A percentile compares a stretch with the other conserved stretches of the same genome.
Conservation (phyloP, 345 rosid genomes). For the Carallia brachiata region DNA sequence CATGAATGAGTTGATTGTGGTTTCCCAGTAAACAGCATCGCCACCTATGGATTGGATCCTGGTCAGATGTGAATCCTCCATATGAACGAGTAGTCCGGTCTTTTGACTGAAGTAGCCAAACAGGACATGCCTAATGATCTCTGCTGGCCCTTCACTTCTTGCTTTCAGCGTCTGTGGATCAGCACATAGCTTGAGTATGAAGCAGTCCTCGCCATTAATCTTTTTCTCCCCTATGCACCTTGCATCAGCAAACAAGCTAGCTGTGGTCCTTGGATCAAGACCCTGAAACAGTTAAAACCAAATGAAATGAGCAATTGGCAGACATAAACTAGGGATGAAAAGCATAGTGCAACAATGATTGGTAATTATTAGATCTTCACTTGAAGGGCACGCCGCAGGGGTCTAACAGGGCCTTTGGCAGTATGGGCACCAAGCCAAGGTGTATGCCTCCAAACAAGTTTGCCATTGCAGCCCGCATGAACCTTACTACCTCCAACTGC, state of each 20-base stretch:
- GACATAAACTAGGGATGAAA: background rate
- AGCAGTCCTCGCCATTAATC: conserved; percentile 84
- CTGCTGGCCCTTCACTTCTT: conserved; percentile 88
- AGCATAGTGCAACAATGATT: background rate
- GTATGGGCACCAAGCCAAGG: conserved; percentile 92
- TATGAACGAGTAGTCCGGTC: conserved; percentile 80
- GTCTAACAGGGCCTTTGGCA: conserved; percentile 90
- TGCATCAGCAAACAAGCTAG: conserved; percentile 76
- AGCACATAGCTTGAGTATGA: conserved; percentile 70
- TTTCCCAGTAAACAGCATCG: conserved; percentile 87
- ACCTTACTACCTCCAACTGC: conserved; percentile 85
- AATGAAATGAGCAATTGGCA: background rate
- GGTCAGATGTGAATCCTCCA: conserved; percentile 87
- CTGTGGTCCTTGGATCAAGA: conserved; percentile 85
- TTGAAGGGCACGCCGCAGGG: conserved; percentile 90
- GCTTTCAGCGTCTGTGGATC: conserved; percentile 74
- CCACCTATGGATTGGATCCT: conserved; percentile 79
- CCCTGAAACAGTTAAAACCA: conserved; percentile 47
- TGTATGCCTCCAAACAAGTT: conserved; percentile 89
- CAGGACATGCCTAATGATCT: conserved; percentile 79
- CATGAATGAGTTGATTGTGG: conserved; percentile 75
- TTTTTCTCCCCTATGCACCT: conserved; percentile 82
- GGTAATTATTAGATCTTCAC: conserved; percentile 30
- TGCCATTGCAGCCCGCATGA: conserved; percentile 91
- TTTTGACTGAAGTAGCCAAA: conserved; percentile 91